These are phyloP conservation scores for Thozetella sp. DNA, from an alignment of 495 filamentous ascomycete species.

Conservation along the genomic window DNA sequence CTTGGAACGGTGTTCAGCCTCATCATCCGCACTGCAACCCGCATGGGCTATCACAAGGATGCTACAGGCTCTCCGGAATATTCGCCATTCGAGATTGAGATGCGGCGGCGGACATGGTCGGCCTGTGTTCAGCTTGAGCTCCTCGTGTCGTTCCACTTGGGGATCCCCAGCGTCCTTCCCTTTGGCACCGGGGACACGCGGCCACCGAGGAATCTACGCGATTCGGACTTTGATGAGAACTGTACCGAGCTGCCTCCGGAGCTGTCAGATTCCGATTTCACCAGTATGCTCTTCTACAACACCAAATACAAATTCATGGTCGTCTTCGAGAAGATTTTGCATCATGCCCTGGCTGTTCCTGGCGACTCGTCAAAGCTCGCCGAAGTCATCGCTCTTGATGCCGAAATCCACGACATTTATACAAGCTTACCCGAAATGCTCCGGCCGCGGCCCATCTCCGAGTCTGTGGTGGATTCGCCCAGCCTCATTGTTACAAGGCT, in stretches of 20 bases:
- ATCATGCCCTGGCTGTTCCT: not conserved
- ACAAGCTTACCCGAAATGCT: not conserved
- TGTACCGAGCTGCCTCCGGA: not conserved
- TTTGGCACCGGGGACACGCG: not conserved
- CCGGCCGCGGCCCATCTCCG: not conserved
- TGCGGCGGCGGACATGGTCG: not conserved
- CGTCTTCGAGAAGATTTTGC: not conserved
- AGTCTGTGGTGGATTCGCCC: not conserved
- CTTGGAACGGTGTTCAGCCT: not conserved
- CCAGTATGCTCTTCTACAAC: not conserved
- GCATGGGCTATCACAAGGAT: not conserved
- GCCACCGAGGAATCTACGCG: not conserved
- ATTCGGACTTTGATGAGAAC: not conserved
- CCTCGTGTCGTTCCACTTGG: not conserved
- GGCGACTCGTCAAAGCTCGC: not conserved
- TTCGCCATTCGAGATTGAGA: not conserved
- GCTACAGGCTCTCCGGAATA: not conserved
- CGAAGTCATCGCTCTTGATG: not conserved
- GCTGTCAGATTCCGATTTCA: not conserved
- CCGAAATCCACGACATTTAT: not conserved
- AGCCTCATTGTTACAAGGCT: not conserved
- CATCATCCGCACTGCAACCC: not conserved
- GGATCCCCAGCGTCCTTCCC: not conserved
- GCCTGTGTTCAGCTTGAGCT: not conserved
- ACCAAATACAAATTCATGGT: not conserved